Conservation (phyloP, 257 asterid genomes). For the Henckelia pumila region DNA sequence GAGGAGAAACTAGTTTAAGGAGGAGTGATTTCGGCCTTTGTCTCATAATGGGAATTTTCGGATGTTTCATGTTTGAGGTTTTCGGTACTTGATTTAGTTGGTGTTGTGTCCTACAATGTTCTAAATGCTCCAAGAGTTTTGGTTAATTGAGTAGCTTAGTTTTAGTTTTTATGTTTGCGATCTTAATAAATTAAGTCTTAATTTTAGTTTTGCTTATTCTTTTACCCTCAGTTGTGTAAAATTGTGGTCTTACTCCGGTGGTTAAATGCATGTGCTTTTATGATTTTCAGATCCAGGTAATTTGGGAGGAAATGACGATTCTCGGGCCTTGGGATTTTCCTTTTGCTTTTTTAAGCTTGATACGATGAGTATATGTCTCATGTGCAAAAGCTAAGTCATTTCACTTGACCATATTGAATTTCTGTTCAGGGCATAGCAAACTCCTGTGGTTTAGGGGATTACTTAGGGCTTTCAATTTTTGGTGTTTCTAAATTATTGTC, state of each 20-base stretch:
- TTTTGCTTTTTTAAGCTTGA: conserved; percentile 25
- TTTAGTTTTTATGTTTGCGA: conserved; percentile 18
- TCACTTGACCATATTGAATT: conserved; percentile 34
- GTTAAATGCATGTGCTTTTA: conserved; percentile 15
- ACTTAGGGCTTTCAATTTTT: conserved; percentile 17
- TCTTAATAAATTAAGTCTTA: not conserved
- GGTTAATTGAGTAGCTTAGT: conserved; percentile 4
- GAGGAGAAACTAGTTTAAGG: conserved; percentile 29
- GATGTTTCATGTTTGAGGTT: not conserved
- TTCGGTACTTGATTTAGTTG: conserved; percentile 1
- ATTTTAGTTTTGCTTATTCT: not conserved
- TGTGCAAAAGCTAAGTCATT: conserved; percentile 26
- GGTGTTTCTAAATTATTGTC: too few relatives aligned
- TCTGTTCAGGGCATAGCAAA: conserved; percentile 11
- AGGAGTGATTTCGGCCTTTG: conserved; percentile 17
- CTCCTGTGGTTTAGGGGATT: conserved; percentile 18
- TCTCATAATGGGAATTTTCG: not conserved
- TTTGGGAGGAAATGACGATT: conserved; percentile 31
- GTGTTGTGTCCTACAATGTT: conserved; percentile 12
- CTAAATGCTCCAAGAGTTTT: conserved; percentile 6
- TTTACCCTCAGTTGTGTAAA: not conserved
- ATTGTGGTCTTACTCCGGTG: conserved; percentile 4
- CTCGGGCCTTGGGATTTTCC: conserved; percentile 26
- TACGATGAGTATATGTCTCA: conserved; percentile 29
- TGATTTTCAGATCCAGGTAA: conserved; percentile 46